phyloP scores from a whole-genome alignment of 192 early-diverging fungal genomes.

The Thamnidium elegans region DNA sequence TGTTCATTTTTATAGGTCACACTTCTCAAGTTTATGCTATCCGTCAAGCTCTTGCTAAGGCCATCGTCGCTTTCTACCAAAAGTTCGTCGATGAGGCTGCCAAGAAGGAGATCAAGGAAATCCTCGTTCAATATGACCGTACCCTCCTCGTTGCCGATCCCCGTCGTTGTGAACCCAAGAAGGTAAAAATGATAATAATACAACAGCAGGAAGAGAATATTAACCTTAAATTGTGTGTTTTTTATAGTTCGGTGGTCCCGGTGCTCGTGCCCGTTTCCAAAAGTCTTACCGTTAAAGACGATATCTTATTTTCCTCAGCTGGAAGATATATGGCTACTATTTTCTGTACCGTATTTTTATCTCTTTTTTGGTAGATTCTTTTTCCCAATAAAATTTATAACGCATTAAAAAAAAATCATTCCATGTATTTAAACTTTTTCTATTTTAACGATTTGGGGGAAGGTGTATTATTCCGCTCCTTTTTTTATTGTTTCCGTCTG shows the following conservation, averaged over 20 bases:
- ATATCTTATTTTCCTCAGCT: no score
- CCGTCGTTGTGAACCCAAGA: constrained; percentile 99
- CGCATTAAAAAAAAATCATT: no score
- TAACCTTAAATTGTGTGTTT: neutral
- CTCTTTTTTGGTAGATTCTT: no score
- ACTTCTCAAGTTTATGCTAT: constrained; percentile 97
- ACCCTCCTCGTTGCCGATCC: constrained; percentile 98
- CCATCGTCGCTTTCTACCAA: constrained; percentile 98
- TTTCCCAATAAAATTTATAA: no score
- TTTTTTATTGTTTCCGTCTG: no score
- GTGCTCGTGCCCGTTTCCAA: constrained; percentile 96
- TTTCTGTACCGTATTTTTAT: no score
- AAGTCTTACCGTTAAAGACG: constrained; percentile 82
- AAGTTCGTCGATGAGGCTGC: constrained; percentile 99
- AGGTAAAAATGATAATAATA: constrained; percentile 26
- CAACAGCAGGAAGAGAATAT: neutral
- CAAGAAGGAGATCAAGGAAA: constrained; percentile 99
- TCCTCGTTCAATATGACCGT: constrained; percentile 89
- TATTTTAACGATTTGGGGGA: no score
- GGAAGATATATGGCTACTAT: no score
- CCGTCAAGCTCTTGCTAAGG: constrained; percentile 99
- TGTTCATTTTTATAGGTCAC: constrained; percentile 48
- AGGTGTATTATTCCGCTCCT: no score
- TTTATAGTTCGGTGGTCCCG: constrained; percentile 86
- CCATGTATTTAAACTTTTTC: no score